Evolutionary conservation across 176 grass and related monocot species (phyloP), one percentile per base, ranked within the genome.

Genomic region (Oryza longistaminata): DNA sequence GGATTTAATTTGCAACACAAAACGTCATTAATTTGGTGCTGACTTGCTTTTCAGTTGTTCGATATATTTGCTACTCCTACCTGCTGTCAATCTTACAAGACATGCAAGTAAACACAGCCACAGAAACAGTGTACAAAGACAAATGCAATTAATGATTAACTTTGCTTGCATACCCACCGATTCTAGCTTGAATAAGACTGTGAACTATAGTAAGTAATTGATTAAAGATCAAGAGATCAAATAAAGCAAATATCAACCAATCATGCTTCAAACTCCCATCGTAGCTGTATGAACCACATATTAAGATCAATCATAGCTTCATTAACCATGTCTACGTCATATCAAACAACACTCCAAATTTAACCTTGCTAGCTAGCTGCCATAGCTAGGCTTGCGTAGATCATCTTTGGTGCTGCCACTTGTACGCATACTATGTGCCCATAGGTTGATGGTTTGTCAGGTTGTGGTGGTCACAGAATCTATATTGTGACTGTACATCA

Each of bases 131-230:
- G 71, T 17, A 53, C 6, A 31, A 27, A 11, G 52, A 29, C 48
- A 43, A 31, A 19, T 62, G 80, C 14, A 78, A 5, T 14, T 9
- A 70, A 42, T 44, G 6, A 42, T 48, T 78, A 60, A 21, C 68
- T 66, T 84, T 84, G 74, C 60, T 84, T 83, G 60, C 81, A 55
- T 17, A 33, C n/a, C 75, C 53, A 68, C 44, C 55, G 55, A 11
- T 43, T 22, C 78, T 50, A 88, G 68, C 44, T 79, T 68, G 86
- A 88, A 34, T 66, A 44, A 70, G 72, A 82, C 74, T 0, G n/a
- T 27, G 12, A 71, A 68, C 9, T 58, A 58, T 58, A 58, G 53
- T n/a, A 58, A 49, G 46, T 14, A 55, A 58, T 58, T 21, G 6
- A 58, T n/a, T 58, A 45, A 64, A 67, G 71, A 78, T 80, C 62